These are phyloP conservation scores for Xylaria flabelliformis DNA, from an alignment of 495 filamentous ascomycete species.

Conservation along the genomic window DNA sequence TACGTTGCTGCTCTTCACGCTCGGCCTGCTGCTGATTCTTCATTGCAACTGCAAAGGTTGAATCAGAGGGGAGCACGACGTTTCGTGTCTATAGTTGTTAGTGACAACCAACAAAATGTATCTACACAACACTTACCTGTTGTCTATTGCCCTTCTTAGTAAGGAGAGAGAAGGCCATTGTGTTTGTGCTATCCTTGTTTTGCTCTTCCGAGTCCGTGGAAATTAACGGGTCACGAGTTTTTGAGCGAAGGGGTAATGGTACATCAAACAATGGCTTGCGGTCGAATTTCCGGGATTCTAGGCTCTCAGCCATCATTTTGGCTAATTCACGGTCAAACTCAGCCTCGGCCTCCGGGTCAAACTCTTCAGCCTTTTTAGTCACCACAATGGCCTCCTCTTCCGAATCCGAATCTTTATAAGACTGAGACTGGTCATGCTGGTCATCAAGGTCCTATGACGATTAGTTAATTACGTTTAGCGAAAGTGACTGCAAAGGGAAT, in stretches of 20 bases:
- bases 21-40: slow-evolving; percentile 93
- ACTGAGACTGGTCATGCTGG: slow-evolving; percentile 45
- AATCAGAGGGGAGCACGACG: slow-evolving; percentile 93
- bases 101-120: background rate
- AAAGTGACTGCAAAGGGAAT: background rate
- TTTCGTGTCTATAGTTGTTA: slow-evolving; percentile 74
- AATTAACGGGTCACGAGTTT: slow-evolving; percentile 61
- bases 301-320: slow-evolving; percentile 97
- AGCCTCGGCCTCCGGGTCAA: slow-evolving; percentile 92
- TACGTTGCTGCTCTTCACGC: slow-evolving; percentile 94
- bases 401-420: slow-evolving; percentile 62
- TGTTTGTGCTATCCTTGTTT: slow-evolving; percentile 47
- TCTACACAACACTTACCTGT: slow-evolving; percentile 64
- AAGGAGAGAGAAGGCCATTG: slow-evolving; percentile 93
- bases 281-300: slow-evolving; percentile 92
- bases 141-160: slow-evolving; percentile 96
- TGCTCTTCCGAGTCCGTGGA: slow-evolving; percentile 59
- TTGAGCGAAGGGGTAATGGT: slow-evolving; percentile 84
- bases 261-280: slow-evolving; percentile 94
- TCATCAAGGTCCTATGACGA: slow-evolving; percentile 49
- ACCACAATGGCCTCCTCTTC: slow-evolving; percentile 91
- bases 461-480: background rate
- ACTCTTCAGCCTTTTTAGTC: slow-evolving; percentile 84
- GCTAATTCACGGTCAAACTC: slow-evolving; percentile 98
- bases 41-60: slow-evolving; percentile 93